Evolutionary conservation across 1,139 yeast species (phyloP), one percentile per base, ranked within the genome.

Genomic region (Kluyveromyces sp.): DNA sequence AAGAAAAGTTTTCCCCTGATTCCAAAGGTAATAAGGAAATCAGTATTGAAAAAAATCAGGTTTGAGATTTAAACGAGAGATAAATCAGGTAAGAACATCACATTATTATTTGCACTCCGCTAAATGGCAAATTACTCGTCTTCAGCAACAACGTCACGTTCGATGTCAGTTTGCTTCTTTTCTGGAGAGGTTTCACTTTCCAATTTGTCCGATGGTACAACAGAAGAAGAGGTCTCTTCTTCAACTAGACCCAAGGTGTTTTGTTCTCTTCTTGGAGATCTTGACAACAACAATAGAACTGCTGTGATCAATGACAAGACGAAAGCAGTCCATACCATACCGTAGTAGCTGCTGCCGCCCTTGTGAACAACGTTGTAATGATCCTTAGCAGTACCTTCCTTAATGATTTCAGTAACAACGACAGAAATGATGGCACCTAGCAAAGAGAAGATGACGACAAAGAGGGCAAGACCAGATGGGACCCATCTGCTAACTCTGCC

Each of bases 291-390:
- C 39, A 40, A 42, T 41, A 48, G 30, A 34, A 50, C 34, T 34
- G 55, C 52, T 10, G 51, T 50, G n/a, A 61, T 34, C 42, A 59
- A 48, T 4, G 64, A 48, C 29, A 61, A 42, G 21, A 53, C 45
- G 45, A 63, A 61, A 3, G 61, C 59, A 26, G 60, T 48, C 67
- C 68, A 64, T 5, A 55, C 43, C 34, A 63, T 43, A 38, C 65
- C 66, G 36, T 49, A 45, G 48, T 52, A 57, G 7, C 63, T 55
- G 39, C 54, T 45, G 32, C 61, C 60, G 10, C 49, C 42, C 4
- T 47, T 52, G 45, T 57, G 57, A 28, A 51, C 49, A 21, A 64
- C 68, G 42, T 56, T 58, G 50, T 52, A 64, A 25, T 52, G 48
- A 45, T 64, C 68, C 4, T 56, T 51, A 4, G 58, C 48, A 27